Evolutionary conservation across 2,329 filamentous ascomycete species (phyloP).

Genomic region (Leptodontidium sp.): DNA sequence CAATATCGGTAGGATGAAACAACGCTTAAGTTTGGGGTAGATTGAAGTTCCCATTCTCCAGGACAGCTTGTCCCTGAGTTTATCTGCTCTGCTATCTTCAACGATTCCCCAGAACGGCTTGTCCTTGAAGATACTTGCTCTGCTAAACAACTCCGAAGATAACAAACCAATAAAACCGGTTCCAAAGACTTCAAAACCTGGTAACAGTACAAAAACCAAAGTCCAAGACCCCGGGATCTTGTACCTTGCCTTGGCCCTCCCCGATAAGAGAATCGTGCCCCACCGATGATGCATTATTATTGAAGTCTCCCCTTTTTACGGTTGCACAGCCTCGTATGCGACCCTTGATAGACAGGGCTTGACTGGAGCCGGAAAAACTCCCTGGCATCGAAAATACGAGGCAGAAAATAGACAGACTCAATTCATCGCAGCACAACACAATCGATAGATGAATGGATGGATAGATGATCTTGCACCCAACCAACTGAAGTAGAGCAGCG

Average conservation of each 20-base stretch:
- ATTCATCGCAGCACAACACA: background rate
- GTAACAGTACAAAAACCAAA: background rate
- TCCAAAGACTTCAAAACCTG: conserved; percentile 6
- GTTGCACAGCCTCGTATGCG: conserved; percentile 5
- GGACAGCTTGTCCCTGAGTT: background rate
- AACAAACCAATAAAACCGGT: conserved; percentile 9
- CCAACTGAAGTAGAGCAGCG: background rate
- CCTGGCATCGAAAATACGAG: conserved; percentile 6
- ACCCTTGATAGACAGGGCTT: background rate
- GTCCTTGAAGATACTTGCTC: background rate
- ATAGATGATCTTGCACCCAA: background rate
- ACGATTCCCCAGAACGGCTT: background rate
- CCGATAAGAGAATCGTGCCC: background rate
- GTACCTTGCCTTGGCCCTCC: conserved; percentile 18
- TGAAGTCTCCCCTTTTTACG: background rate
- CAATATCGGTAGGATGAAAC: background rate
- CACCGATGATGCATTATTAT: conserved; percentile 5
- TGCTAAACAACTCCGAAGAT: background rate
- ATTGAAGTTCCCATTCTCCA: background rate
- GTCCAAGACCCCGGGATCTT: background rate
- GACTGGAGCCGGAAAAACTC: conserved; percentile 3
- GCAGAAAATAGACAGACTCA: conserved; percentile 11
- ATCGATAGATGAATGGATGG: too few species aligned
- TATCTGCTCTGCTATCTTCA: background rate
- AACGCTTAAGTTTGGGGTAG: conserved; percentile 1